Conservation (phyloP, 768 basidiomycete genomes). For the Mycena vitilis region DNA sequence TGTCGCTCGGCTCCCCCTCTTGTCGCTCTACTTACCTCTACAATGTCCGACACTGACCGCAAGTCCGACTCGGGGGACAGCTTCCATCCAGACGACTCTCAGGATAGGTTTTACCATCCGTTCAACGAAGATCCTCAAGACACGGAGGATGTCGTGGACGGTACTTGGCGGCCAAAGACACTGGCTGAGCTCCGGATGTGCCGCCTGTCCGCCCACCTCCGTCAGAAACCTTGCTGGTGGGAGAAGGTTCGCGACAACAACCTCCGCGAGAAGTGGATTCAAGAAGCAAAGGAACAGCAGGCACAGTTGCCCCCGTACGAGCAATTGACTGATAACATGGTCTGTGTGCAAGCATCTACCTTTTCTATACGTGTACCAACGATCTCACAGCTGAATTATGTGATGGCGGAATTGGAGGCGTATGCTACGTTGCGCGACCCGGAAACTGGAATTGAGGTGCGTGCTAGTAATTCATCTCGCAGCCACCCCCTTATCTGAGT, state of each 20-base stretch:
- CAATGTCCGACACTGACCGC: neutral
- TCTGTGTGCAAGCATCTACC: neutral
- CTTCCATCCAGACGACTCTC: too few species aligned
- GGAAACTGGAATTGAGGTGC: slow-evolving; percentile 35
- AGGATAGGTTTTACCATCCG: slow-evolving; percentile 16
- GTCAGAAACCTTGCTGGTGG: slow-evolving; percentile 33
- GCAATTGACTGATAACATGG: slow-evolving; percentile 33
- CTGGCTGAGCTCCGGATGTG: slow-evolving; percentile 34
- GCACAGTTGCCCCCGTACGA: neutral
- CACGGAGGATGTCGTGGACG: neutral
- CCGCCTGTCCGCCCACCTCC: slow-evolving; percentile 24
- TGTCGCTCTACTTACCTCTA: too few species aligned
- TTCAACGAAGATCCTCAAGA: slow-evolving; percentile 20
- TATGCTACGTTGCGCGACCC: slow-evolving; percentile 35
- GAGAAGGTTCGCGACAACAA: slow-evolving; percentile 24
- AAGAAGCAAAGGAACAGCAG: slow-evolving; percentile 33
- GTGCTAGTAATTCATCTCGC: neutral
- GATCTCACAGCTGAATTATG: slow-evolving; percentile 32
- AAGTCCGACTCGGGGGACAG: too few species aligned
- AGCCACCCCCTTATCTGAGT: neutral
- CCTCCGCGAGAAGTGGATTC: slow-evolving; percentile 32
- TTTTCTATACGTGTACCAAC: neutral
- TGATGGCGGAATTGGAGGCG: slow-evolving; percentile 35
- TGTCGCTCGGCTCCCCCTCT: too few species aligned
- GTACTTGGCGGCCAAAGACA: slow-evolving; percentile 23